Conservation (phyloP, 2,329 filamentous ascomycete genomes). For the Apiospora arundinis region DNA sequence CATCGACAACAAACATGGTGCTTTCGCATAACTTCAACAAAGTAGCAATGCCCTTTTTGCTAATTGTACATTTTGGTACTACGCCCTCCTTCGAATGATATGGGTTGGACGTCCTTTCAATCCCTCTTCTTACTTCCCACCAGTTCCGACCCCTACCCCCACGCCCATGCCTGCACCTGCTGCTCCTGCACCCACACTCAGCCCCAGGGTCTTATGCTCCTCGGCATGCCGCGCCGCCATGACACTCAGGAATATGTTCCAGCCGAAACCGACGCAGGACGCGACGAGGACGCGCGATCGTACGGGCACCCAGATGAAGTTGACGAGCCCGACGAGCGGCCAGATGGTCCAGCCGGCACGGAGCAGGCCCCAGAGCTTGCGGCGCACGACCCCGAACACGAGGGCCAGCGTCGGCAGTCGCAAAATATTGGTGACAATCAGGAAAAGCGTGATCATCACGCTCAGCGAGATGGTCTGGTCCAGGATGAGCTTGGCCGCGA, state of each 20-base stretch:
- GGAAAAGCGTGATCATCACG: constrained; percentile 43
- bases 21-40: too few species aligned
- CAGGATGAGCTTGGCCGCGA: constrained; percentile 43
- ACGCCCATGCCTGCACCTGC: background rate
- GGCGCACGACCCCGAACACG: constrained; percentile 36
- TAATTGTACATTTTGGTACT: too few species aligned
- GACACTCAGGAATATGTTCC: constrained; percentile 45
- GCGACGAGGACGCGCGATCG: constrained; percentile 44
- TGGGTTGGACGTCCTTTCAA: too few species aligned
- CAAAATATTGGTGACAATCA: constrained; percentile 44
- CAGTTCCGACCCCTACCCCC: background rate
- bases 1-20: too few species aligned
- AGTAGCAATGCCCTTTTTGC: too few species aligned
- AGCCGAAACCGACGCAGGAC: constrained; percentile 44
- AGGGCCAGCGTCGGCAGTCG: constrained; percentile 36
- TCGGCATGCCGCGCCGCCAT: constrained; percentile 17
- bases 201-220: constrained; percentile 9
- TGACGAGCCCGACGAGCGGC: constrained; percentile 44
- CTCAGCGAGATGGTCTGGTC: constrained; percentile 45
- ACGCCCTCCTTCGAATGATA: too few species aligned
- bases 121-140: background rate
- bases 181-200: background rate
- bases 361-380: constrained; percentile 39
- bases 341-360: constrained; percentile 46
- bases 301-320: constrained; percentile 45